Percentiles rank a stretch among this genome's conserved stretches.
phyloP scores from a whole-genome alignment of 2,329 filamentous ascomycete species.

The Hypoxylon sp. region DNA sequence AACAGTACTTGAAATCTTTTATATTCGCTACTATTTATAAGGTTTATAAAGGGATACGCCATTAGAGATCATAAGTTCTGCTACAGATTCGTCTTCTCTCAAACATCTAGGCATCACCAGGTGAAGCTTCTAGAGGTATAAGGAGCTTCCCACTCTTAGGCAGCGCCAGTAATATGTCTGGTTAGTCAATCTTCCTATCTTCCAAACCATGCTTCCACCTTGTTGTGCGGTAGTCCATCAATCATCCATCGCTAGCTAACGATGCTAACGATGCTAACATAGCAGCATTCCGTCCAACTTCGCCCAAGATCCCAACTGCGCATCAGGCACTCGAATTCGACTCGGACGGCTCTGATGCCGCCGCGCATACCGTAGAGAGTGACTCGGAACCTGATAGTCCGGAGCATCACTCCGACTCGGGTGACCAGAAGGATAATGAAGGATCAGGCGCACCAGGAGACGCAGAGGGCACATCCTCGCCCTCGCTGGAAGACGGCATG shows the following conservation, averaged over 20 bases:
- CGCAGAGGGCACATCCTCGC: slow-evolving; percentile 35
- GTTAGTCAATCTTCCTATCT: slow-evolving; percentile 35
- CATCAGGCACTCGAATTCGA: slow-evolving; percentile 53
- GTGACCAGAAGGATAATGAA: slow-evolving; percentile 26
- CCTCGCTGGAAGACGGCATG: slow-evolving; percentile 64
- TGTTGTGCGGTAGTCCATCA: slow-evolving; percentile 12
- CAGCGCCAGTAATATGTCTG: slow-evolving; percentile 33
- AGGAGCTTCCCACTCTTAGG: slow-evolving; percentile 5
- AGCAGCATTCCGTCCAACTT: slow-evolving; percentile 52
- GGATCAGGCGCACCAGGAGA: slow-evolving; percentile 1
- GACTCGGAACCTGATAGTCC: slow-evolving; percentile 54
- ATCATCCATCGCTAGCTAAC: slow-evolving; percentile 31
- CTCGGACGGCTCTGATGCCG: slow-evolving; percentile 56
- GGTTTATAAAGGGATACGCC: background rate
- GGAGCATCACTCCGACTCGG: slow-evolving; percentile 23
- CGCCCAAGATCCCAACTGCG: slow-evolving; percentile 52
- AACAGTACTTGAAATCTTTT: background rate
- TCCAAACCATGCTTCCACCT: background rate
- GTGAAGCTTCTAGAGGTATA: slow-evolving; percentile 7
- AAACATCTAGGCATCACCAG: slow-evolving; percentile 7
- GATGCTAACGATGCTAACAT: slow-evolving; percentile 28
- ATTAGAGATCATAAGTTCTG: slow-evolving; percentile 7
- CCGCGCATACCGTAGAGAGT: slow-evolving; percentile 50
- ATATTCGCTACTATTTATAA: slow-evolving; percentile 10
- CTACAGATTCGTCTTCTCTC: background rate